These are phyloP conservation scores for Silene latifolia DNA, from an alignment of 148 eudicot species.

Conservation along the genomic window DNA sequence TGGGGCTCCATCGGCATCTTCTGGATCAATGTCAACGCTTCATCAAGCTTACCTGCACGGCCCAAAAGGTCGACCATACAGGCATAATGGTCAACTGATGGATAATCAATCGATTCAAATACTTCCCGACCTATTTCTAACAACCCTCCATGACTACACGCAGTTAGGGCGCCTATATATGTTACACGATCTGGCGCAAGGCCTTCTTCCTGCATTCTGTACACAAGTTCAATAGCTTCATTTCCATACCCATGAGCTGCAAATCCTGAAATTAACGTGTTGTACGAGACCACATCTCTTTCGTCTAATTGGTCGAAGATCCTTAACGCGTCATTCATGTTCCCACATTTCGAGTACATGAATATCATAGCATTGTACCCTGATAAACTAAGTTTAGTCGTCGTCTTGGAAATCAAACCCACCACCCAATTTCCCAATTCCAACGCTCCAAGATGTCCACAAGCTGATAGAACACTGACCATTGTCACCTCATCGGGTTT, in stretches of 20 bases:
- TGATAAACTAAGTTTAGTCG: constrained; percentile 38
- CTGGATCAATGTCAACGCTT: constrained; percentile 43
- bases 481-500: constrained; percentile 60
- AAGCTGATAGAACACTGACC: constrained; percentile 60
- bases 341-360: constrained; percentile 73
- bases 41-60: constrained; percentile 54
- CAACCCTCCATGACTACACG: constrained; percentile 67
- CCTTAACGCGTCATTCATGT: constrained; percentile 45
- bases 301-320: constrained; percentile 43
- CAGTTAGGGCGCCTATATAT: constrained; percentile 51
- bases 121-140: constrained; percentile 43
- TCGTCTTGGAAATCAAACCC: constrained; percentile 24
- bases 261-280: constrained; percentile 57
- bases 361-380: constrained; percentile 55
- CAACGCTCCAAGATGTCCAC: constrained; percentile 68
- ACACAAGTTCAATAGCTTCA: constrained; percentile 44
- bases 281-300: constrained; percentile 58
- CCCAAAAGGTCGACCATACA: constrained; percentile 75
- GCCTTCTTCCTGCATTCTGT: constrained; percentile 45
- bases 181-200: constrained; percentile 54
- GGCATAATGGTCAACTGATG: constrained; percentile 58
- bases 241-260: constrained; percentile 55
- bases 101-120: constrained; percentile 44
- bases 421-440: constrained; percentile 50
- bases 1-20: constrained; percentile 60